Base-by-base conservation (phyloP, 495 filamentous ascomycete species). In the Penicillium salamii region DNA sequence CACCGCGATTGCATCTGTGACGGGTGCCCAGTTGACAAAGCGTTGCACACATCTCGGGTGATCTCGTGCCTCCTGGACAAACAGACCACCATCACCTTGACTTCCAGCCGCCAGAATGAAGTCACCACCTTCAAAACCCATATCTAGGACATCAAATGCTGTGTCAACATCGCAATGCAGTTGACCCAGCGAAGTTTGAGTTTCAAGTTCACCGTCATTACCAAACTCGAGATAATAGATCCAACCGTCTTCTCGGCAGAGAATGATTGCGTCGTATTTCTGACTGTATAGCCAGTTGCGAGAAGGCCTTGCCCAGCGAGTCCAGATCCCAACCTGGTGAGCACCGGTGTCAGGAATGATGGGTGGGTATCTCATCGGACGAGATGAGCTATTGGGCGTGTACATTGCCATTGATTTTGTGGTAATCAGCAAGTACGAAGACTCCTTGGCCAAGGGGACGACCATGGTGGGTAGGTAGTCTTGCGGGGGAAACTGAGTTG, bases 11-110 rank as follows among this genome's bases (percentile, higher is more conserved):
- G 88, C 80, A 63, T 97, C 90, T 15, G 81, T 78, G 18, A 85
- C 77, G 1, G 93, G 90, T 0, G 89, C 80, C 91, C 91, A 96
- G 59, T 91, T 96, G 24, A 84, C 78, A 35, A 89, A 80, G n/a
- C 72, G 74, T 44, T 83, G 78, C 23, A 81, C 61, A 65, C 67
- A 76, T 55, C 74, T 68, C 17, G 75, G 74, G 31, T 72, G 64
- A 33, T 75, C 64, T 42, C 78, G 61, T 32, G 69, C 69, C 64
- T 82, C 70, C 65, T 88, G 84, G 53, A 81, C 70, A 74, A 87
- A 95, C 9, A 91, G 75, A 0, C 85, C 84, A 6, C 92, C 93
- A 53, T 84, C 76, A n/a, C 90, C 87, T 38, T 83, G 84, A 44
- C 86, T 84, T n/a, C 93, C 90, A 13, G 85, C 88, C 5, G 87